A percentile compares a stretch with the other conserved stretches of the same genome.
phyloP scores from a whole-genome alignment of 768 basidiomycete species.

The Calocybe indica region DNA sequence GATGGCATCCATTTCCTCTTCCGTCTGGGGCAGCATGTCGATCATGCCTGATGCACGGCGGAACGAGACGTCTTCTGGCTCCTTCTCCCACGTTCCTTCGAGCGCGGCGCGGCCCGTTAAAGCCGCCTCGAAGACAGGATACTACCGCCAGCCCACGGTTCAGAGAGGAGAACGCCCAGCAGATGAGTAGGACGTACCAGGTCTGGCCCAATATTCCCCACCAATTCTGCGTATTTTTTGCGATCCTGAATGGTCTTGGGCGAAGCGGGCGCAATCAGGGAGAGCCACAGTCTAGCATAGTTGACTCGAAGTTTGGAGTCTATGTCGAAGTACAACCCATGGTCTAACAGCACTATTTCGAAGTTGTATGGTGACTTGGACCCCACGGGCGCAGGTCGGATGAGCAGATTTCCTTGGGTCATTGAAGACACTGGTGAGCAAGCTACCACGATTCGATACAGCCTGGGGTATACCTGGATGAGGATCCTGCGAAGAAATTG shows the following conservation, averaged over 20 bases:
- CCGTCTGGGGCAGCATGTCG: slow-evolving; percentile 65
- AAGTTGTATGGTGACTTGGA: slow-evolving; percentile 89
- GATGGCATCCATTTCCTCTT: slow-evolving; percentile 76
- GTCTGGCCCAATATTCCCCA: slow-evolving; percentile 87
- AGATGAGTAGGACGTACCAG: slow-evolving; percentile 46
- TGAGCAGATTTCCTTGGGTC: slow-evolving; percentile 75
- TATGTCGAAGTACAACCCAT: slow-evolving; percentile 91
- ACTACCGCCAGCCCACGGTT: slow-evolving; percentile 40
- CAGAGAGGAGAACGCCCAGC: not conserved
- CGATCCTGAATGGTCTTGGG: slow-evolving; percentile 60
- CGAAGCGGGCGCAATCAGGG: slow-evolving; percentile 73
- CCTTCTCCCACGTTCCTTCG: slow-evolving; percentile 52
- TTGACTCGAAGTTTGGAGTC: slow-evolving; percentile 74
- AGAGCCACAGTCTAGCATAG: slow-evolving; percentile 87
- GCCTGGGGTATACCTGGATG: slow-evolving; percentile 56
- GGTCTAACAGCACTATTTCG: slow-evolving; percentile 92
- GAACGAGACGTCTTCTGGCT: slow-evolving; percentile 32
- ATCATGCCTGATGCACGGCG: slow-evolving; percentile 72
- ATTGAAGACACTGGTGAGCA: not conserved
- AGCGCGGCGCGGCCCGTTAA: slow-evolving; percentile 84
- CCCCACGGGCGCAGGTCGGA: slow-evolving; percentile 58
- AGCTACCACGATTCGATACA: not conserved
- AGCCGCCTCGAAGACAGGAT: slow-evolving; percentile 92
- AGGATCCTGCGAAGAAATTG: slow-evolving; percentile 53
- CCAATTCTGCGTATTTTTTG: slow-evolving; percentile 81